Evolutionary conservation across 192 early-diverging fungal species (phyloP).

Genomic region (Chytriomyces confervae): DNA sequence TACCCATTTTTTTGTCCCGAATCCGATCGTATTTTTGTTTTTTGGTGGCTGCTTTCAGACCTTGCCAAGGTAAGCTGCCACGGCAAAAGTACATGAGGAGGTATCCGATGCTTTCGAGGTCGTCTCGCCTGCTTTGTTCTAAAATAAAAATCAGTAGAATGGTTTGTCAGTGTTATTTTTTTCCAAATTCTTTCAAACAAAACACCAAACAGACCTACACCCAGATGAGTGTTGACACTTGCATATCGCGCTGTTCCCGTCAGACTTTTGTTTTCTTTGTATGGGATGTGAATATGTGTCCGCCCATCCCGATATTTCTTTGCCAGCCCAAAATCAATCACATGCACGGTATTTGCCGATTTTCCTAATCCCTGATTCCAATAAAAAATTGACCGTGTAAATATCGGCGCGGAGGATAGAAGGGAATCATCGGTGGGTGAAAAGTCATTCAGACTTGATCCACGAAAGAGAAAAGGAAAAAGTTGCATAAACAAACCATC

Average conservation of each 20-base stretch:
- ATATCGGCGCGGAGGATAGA: too few relatives aligned
- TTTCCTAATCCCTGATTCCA: slow-evolving; percentile 53
- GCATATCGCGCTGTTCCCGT: slow-evolving; percentile 69
- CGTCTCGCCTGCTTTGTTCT: slow-evolving; percentile 91
- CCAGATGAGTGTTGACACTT: slow-evolving; percentile 67
- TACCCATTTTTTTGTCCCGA: slow-evolving; percentile 92
- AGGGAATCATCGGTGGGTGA: too few relatives aligned
- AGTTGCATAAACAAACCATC: slow-evolving; percentile 50
- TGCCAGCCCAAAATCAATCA: slow-evolving; percentile 70
- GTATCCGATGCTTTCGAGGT: slow-evolving; percentile 88
- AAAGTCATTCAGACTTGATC: not conserved
- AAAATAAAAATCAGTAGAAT: slow-evolving; percentile 5
- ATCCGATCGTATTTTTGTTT: slow-evolving; percentile 96
- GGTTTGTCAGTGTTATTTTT: not conserved
- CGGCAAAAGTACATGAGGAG: slow-evolving; percentile 92
- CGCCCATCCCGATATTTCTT: slow-evolving; percentile 68
- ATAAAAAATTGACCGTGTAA: not conserved
- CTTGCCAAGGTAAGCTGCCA: slow-evolving; percentile 92
- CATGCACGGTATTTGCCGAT: slow-evolving; percentile 64
- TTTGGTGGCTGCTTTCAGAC: slow-evolving; percentile 85
- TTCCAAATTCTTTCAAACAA: not conserved
- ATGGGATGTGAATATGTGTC: slow-evolving; percentile 68
- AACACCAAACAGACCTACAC: slow-evolving; percentile 44
- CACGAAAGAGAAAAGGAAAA: not conserved
- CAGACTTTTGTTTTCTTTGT: slow-evolving; percentile 70